A percentile compares a stretch with the other conserved stretches of the same genome.
Conservation (phyloP, 2,329 filamentous ascomycete species). For the Ilyonectria mors-panacis region DNA sequence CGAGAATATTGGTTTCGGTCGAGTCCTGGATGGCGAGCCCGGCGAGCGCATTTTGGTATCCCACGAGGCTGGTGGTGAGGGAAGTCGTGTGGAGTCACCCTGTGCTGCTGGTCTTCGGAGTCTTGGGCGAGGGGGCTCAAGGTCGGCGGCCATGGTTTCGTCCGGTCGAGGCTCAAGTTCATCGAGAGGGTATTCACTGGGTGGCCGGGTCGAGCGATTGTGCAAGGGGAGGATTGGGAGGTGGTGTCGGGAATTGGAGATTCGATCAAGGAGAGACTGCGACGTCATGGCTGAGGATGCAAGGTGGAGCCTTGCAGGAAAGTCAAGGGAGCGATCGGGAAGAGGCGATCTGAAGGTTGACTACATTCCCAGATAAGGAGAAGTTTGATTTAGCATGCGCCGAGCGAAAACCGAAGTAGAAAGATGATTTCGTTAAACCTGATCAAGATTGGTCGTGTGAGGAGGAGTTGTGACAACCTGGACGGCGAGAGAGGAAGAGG, state of each 20-base stretch:
- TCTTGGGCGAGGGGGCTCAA: slow-evolving; percentile 41
- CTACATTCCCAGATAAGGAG: slow-evolving; percentile 6
- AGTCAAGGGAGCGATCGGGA: not conserved
- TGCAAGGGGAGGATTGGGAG: slow-evolving; percentile 49
- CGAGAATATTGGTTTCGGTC: slow-evolving; percentile 57
- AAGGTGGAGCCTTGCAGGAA: not conserved
- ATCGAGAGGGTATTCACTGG: slow-evolving; percentile 57
- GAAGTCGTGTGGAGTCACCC: slow-evolving; percentile 29
- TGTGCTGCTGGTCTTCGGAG: slow-evolving; percentile 37
- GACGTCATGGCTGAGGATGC: slow-evolving; percentile 45
- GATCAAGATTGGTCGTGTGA: not conserved
- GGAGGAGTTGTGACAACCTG: not conserved
- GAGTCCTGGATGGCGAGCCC: slow-evolving; percentile 52
- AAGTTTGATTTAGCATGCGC: not conserved
- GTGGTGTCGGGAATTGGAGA: slow-evolving; percentile 43
- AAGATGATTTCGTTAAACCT: not conserved
- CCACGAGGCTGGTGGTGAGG: slow-evolving; percentile 36
- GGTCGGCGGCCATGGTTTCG: slow-evolving; percentile 41
- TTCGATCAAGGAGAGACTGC: slow-evolving; percentile 47
- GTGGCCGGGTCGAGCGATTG: slow-evolving; percentile 41
- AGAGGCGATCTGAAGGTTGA: slow-evolving; percentile 16
- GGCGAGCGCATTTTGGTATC: slow-evolving; percentile 48
- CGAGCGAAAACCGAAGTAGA: not conserved
- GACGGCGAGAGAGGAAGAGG: not conserved
- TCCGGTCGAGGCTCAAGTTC: slow-evolving; percentile 57